These are phyloP conservation scores for Claviceps fusiformis DNA, from an alignment of 2,329 filamentous ascomycete species.

Conservation along the genomic window DNA sequence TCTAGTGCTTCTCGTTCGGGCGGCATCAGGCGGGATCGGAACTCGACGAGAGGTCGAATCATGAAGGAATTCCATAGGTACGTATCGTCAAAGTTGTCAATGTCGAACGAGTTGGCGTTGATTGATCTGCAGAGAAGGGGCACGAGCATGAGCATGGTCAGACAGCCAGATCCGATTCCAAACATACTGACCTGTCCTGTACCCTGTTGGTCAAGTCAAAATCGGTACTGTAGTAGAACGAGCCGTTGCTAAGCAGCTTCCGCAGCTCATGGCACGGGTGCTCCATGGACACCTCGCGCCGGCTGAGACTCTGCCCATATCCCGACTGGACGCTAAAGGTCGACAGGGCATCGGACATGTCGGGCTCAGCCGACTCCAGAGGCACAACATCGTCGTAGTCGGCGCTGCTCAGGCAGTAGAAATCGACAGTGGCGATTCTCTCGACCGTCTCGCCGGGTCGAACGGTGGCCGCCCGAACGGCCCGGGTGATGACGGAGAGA, in stretches of 20 bases:
- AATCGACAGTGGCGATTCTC: slow-evolving; percentile 75
- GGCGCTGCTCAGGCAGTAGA: slow-evolving; percentile 79
- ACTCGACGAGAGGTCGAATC: slow-evolving; percentile 84
- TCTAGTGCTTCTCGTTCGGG: slow-evolving; percentile 72
- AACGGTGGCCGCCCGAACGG: slow-evolving; percentile 65
- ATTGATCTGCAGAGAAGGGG: slow-evolving; percentile 41
- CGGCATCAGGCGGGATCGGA: slow-evolving; percentile 66
- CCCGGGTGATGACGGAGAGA: slow-evolving; percentile 73
- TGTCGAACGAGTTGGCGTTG: slow-evolving; percentile 68
- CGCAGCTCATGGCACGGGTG: slow-evolving; percentile 85
- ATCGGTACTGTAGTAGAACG: slow-evolving; percentile 97
- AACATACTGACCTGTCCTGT: slow-evolving; percentile 56
- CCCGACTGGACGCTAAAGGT: slow-evolving; percentile 30
- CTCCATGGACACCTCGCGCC: slow-evolving; percentile 59
- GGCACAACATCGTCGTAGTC: slow-evolving; percentile 69
- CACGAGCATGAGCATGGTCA: neutral
- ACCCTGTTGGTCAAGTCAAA: slow-evolving; percentile 91
- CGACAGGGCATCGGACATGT: slow-evolving; percentile 32
- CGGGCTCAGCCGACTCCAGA: slow-evolving; percentile 37
- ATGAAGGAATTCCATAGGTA: slow-evolving; percentile 99
- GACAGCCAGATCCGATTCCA: neutral
- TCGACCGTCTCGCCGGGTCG: slow-evolving; percentile 81
- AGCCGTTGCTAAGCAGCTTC: slow-evolving; percentile 84
- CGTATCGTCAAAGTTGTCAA: slow-evolving; percentile 82
- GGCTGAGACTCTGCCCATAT: slow-evolving; percentile 35